These are phyloP conservation scores for Aspergillus spinulosporus DNA, from an alignment of 2,329 filamentous ascomycete genomes.

Conservation along the genomic window DNA sequence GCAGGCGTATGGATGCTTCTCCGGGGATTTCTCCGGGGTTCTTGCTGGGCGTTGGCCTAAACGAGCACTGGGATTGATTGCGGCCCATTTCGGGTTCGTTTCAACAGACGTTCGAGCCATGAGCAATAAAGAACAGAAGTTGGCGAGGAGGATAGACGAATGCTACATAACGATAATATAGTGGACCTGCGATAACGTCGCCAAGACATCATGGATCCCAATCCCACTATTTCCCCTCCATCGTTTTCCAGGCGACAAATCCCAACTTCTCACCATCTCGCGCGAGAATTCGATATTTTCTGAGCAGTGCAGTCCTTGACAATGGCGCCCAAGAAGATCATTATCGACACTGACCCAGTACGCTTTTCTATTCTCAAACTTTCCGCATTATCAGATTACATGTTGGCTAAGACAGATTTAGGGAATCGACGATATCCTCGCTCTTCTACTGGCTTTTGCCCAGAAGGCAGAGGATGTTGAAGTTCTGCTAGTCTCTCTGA, in stretches of 20 bases:
- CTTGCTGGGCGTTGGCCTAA: too few species aligned
- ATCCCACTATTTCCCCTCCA: conserved; percentile 17
- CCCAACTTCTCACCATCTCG: neutral
- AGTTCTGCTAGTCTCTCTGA: conserved; percentile 80
- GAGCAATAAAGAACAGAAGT: neutral
- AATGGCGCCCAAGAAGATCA: conserved; percentile 59
- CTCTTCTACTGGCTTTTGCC: conserved; percentile 81
- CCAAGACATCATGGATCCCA: conserved; percentile 16
- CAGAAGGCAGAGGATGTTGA: conserved; percentile 82
- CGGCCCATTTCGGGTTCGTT: too few species aligned
- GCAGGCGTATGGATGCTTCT: too few species aligned
- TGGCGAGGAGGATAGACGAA: neutral
- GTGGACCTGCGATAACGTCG: conserved; percentile 18
- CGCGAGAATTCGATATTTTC: neutral
- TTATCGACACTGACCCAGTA: conserved; percentile 96
- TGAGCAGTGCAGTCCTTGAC: neutral
- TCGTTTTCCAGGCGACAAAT: neutral
- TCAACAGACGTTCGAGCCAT: too few species aligned
- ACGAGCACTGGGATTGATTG: too few species aligned
- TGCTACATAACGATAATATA: neutral
- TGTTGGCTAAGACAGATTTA: conserved; percentile 20
- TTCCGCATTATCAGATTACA: neutral
- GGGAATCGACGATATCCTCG: conserved; percentile 89
- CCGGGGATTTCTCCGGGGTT: too few species aligned
- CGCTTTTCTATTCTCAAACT: conserved; percentile 14